Conservation (phyloP, 2,329 filamentous ascomycete genomes). For the Lithohypha guttulata region DNA sequence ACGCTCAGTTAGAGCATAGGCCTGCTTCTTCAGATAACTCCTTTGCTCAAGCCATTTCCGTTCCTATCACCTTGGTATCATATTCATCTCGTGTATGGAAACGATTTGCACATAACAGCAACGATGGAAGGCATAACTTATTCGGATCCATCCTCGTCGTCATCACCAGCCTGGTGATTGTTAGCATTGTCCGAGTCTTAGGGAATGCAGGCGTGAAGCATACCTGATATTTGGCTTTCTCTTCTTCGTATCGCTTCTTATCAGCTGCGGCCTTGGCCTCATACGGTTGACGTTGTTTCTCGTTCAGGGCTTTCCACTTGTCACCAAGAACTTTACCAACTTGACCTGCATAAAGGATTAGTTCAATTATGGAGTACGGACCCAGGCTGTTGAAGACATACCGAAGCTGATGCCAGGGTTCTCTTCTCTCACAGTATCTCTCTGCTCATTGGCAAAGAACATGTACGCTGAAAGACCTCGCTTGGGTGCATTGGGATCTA, state of each 20-base stretch:
- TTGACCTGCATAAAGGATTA: too few species aligned
- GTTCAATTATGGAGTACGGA: slow-evolving; percentile 7
- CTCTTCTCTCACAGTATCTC: slow-evolving; percentile 94
- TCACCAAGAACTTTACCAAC: slow-evolving; percentile 97
- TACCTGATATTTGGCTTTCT: slow-evolving; percentile 90
- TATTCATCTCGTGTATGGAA: background rate
- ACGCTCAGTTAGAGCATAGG: too few species aligned
- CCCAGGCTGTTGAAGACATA: slow-evolving; percentile 32
- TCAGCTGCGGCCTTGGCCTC: slow-evolving; percentile 93
- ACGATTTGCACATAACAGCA: background rate
- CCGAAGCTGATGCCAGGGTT: slow-evolving; percentile 97
- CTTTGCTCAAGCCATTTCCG: too few species aligned
- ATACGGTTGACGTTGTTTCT: slow-evolving; percentile 86
- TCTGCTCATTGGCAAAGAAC: slow-evolving; percentile 99
- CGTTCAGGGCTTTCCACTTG: slow-evolving; percentile 93
- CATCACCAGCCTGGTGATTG: slow-evolving; percentile 42
- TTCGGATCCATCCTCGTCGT: slow-evolving; percentile 36
- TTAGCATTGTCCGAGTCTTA: background rate
- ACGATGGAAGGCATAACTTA: slow-evolving; percentile 4
- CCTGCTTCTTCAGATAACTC: too few species aligned
- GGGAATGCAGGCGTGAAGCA: slow-evolving; percentile 4
- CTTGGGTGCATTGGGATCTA: slow-evolving; percentile 97
- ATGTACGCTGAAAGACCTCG: slow-evolving; percentile 99
- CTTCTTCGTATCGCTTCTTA: slow-evolving; percentile 98
- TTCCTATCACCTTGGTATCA: slow-evolving; percentile 6